A percentile compares a stretch with the other conserved stretches of the same genome.
Evolutionary conservation across 345 rosid species (phyloP).

Genomic region (Populus davidiana): DNA sequence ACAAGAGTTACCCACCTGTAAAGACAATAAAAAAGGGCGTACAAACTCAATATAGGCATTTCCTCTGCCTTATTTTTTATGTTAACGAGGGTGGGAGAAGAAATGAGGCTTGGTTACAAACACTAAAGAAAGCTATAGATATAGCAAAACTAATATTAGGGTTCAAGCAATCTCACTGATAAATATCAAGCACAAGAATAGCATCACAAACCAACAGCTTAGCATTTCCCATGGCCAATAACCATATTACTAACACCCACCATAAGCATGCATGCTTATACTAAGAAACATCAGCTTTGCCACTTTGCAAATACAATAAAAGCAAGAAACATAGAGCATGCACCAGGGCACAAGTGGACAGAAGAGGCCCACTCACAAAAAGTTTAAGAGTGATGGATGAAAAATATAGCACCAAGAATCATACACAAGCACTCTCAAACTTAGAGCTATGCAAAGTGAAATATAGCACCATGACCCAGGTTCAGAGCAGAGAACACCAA

Average conservation of each 20-base stretch:
- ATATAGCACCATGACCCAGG: background rate
- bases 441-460: background rate
- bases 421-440: background rate
- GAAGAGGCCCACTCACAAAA: no score
- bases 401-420: background rate
- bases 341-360: no score
- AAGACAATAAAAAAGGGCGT: background rate
- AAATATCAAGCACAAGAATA: background rate
- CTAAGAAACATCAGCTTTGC: background rate
- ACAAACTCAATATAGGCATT: slow-evolving; percentile 10
- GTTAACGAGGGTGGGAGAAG: background rate
- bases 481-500: background rate
- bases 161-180: background rate
- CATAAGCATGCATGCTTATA: background rate
- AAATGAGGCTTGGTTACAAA: background rate
- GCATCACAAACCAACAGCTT: background rate
- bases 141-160: background rate
- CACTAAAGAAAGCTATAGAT: background rate
- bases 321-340: background rate
- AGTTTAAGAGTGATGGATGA: no score
- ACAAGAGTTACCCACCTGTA: slow-evolving; percentile 47
- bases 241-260: background rate
- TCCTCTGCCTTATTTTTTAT: background rate
- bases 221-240: background rate
- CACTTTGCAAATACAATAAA: background rate